Evolutionary conservation across 257 asterid species (phyloP).

Genomic region (Agastache rugosa): DNA sequence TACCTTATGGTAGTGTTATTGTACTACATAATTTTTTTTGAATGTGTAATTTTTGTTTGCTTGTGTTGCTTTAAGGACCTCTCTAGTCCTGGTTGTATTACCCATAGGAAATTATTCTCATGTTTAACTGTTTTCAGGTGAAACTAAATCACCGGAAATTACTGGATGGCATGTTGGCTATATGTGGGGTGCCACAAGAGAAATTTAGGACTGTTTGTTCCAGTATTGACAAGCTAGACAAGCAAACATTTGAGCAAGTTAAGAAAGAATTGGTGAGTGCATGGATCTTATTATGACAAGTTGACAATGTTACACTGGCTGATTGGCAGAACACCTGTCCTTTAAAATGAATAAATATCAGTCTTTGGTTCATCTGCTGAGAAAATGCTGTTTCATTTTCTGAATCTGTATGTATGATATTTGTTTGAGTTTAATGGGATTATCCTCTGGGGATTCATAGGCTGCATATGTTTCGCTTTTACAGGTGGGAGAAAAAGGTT

Average conservation of each 20-base stretch:
- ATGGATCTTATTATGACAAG: constrained; percentile 17
- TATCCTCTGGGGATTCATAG: constrained; percentile 22
- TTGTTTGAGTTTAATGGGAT: constrained; percentile 11
- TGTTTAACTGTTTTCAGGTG: constrained; percentile 57
- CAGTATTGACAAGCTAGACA: constrained; percentile 95
- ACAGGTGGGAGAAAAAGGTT: constrained; percentile 93
- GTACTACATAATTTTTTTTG: background rate
- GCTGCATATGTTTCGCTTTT: constrained; percentile 25
- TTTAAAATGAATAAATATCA: constrained; percentile 1
- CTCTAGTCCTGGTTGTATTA: constrained; percentile 10
- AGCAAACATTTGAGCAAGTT: constrained; percentile 87
- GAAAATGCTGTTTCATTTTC: background rate
- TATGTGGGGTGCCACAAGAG: constrained; percentile 91
- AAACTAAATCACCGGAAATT: constrained; percentile 89
- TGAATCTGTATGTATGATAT: constrained; percentile 8
- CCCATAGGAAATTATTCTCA: background rate
- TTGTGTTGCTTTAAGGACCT: constrained; percentile 19
- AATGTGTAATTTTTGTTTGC: background rate
- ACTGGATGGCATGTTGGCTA: constrained; percentile 91
- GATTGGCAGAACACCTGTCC: too few species aligned
- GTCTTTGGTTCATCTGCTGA: background rate
- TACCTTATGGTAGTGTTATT: constrained; percentile 11
- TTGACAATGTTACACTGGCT: background rate
- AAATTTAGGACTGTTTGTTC: constrained; percentile 92
- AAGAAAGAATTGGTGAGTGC: constrained; percentile 87